Evolutionary conservation across 2,329 filamentous ascomycete genomes (phyloP).

Genomic region (Exophiala sideris): DNA sequence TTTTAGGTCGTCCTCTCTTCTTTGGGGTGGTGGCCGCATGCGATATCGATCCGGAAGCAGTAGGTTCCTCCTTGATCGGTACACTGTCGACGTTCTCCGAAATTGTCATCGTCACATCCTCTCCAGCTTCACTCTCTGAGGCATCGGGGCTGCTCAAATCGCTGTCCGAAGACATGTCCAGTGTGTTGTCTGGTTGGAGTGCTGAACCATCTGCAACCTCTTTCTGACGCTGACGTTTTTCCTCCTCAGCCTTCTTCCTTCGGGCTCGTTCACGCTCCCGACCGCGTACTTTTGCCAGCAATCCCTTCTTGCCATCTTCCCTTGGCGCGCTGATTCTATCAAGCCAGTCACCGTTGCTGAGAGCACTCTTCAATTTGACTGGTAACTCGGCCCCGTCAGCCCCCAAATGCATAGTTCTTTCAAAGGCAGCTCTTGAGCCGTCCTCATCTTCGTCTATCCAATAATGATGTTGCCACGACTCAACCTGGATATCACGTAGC

Average conservation of each 20-base stretch:
- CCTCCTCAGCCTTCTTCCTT: constrained; percentile 27
- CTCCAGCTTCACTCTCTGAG: constrained; percentile 19
- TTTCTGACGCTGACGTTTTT: constrained; percentile 22
- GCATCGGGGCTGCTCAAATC: constrained; percentile 22
- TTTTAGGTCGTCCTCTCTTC: constrained; percentile 21
- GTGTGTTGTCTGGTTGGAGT: background rate
- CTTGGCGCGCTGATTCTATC: constrained; percentile 60
- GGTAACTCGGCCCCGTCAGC: constrained; percentile 42
- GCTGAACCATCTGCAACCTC: constrained; percentile 6
- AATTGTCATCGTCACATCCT: constrained; percentile 5
- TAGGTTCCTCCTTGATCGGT: constrained; percentile 17
- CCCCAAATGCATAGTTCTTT: constrained; percentile 64
- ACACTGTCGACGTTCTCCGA: background rate
- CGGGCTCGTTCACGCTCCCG: constrained; percentile 28
- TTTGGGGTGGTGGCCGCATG: constrained; percentile 7
- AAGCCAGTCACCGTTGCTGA: constrained; percentile 59
- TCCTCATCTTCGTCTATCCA: constrained; percentile 74
- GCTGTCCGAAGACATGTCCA: constrained; percentile 23
- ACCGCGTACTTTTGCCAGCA: constrained; percentile 27
- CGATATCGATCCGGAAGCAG: background rate
- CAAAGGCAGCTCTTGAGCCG: constrained; percentile 60
- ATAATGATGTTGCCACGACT: constrained; percentile 74
- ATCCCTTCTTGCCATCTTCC: constrained; percentile 33
- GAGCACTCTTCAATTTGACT: constrained; percentile 51
- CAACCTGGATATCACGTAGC: constrained; percentile 73